A percentile compares a stretch with the other conserved stretches of the same genome.
Conservation (phyloP, 2,329 filamentous ascomycete genomes). For the Talaromyces verruculosus region DNA sequence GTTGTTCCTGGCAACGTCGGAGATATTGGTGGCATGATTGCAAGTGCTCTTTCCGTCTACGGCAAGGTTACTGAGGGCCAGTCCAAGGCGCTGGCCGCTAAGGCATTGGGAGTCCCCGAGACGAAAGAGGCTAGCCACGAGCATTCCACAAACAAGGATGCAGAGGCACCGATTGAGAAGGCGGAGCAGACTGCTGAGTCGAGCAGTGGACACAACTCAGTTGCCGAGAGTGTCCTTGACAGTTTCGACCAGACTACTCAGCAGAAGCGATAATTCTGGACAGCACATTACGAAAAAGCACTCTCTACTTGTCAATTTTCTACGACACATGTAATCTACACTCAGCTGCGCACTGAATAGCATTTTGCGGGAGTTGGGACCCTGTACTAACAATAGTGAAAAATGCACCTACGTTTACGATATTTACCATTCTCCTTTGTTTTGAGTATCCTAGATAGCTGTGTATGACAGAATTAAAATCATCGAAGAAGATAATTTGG, state of each 20-base stretch:
- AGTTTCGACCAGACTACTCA: constrained; percentile 48
- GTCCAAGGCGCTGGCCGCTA: constrained; percentile 59
- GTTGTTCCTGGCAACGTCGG: constrained; percentile 96
- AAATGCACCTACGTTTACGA: constrained; percentile 12
- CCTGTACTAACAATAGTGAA: constrained; percentile 14
- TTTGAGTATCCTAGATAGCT: background rate
- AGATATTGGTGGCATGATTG: constrained; percentile 95
- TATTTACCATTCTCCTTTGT: background rate
- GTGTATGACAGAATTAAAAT: constrained; percentile 1
- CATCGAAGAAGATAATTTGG: background rate
- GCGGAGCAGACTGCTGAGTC: constrained; percentile 35
- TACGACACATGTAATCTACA: constrained; percentile 12
- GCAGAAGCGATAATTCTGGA: constrained; percentile 30
- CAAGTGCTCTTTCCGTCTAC: constrained; percentile 91
- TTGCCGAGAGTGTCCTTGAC: constrained; percentile 51
- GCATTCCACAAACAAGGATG: constrained; percentile 18
- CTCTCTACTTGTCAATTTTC: constrained; percentile 2
- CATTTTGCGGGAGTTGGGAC: constrained; percentile 18
- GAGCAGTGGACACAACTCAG: constrained; percentile 33
- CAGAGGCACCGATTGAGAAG: constrained; percentile 24
- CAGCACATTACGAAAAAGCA: constrained; percentile 5
- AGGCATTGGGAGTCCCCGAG: constrained; percentile 34
- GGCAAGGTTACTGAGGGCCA: constrained; percentile 86
- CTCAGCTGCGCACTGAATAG: constrained; percentile 9
- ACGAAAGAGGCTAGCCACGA: background rate